These are phyloP conservation scores for Coniochaeta sp. DNA, from an alignment of 2,329 filamentous ascomycete genomes.

Conservation along the genomic window DNA sequence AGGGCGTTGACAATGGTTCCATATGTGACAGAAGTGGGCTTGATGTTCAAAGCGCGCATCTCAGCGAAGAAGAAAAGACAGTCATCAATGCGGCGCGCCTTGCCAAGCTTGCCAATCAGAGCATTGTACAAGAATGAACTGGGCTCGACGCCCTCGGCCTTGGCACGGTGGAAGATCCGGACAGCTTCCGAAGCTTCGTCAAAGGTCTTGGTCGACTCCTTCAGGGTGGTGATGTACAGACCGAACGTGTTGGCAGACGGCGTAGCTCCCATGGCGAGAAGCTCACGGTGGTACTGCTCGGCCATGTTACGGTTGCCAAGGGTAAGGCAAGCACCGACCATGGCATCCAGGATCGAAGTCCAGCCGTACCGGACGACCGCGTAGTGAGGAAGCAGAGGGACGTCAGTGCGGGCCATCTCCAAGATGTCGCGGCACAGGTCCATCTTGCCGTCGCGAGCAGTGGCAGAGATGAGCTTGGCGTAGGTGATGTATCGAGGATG, in stretches of 20 bases:
- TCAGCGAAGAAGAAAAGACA: constrained; percentile 97
- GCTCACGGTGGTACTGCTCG: constrained; percentile 82
- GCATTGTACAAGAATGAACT: constrained; percentile 98
- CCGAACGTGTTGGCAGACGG: constrained; percentile 97
- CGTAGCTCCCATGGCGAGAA: constrained; percentile 81
- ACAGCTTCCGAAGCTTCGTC: constrained; percentile 96
- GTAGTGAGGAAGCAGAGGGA: constrained; percentile 79
- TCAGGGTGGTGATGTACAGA: constrained; percentile 97
- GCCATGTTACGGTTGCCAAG: constrained; percentile 75
- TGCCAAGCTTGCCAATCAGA: constrained; percentile 94
- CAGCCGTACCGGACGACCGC: constrained; percentile 87
- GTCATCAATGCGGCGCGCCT: constrained; percentile 95
- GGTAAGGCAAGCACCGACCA: constrained; percentile 87
- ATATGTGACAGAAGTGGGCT: constrained; percentile 95
- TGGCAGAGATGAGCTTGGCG: constrained; percentile 86
- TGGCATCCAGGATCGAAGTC: constrained; percentile 92
- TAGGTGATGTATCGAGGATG: constrained; percentile 96
- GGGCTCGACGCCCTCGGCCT: constrained; percentile 88
- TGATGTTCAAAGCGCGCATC: constrained; percentile 89
- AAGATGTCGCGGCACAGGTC: constrained; percentile 81
- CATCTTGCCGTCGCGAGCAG: constrained; percentile 77
- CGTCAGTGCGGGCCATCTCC: constrained; percentile 80
- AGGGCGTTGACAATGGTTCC: constrained; percentile 97
- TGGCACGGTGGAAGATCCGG: constrained; percentile 93
- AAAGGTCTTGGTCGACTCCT: constrained; percentile 95